Evolutionary conservation across 2,329 filamentous ascomycete species (phyloP), one percentile per base, ranked within the genome.

Genomic region (Zymoseptoria crescenta): DNA sequence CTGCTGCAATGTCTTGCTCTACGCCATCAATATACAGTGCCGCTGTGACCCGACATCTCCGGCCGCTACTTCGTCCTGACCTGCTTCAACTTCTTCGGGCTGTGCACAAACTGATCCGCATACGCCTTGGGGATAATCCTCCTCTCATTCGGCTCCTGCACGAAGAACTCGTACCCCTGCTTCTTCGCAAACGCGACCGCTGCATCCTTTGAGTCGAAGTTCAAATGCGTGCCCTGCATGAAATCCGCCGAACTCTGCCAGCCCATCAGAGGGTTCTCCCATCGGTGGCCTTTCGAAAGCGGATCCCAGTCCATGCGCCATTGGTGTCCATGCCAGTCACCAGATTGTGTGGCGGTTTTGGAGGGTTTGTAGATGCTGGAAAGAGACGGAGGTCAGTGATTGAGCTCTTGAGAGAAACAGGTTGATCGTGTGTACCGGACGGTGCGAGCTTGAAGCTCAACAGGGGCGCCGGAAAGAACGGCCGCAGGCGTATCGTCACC

Each of bases 221-320:
- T 87, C 69, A 99, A 77, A 73, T 91, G 84, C 54, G 91, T 96
- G 71, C 91, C 93, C 76, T 99, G 92, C 91, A 99, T 94, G 73
- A 85, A 85, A 76, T 99, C 94, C 58, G 83, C 93, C 19, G 91
- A 95, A 24, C 93, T 97, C 74, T 96, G 92, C 95, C 95, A 99
- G 62, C 94, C 94, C 85, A 99, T 99, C 74, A 99, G 78, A 52
- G 88, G 90, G 78, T 99, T 99, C 80, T 99, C 94, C 95, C 94
- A 99, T 69, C 94, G 85, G 77, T 96, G 90, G 62, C 94, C 94
- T 79, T 95, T 96, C 69, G 82, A 77, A 30, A 97, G 81, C 54
- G 96, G 85, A 74, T 99, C 94, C 94, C 94, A 99, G 75, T 99
- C 94, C 91, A 99, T 95, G 55, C 92, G 87, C 94, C 94, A 99